Evolutionary conservation across 1,284 basidiomycete genomes (phyloP).

Genomic region (Pholiota adiposa): DNA sequence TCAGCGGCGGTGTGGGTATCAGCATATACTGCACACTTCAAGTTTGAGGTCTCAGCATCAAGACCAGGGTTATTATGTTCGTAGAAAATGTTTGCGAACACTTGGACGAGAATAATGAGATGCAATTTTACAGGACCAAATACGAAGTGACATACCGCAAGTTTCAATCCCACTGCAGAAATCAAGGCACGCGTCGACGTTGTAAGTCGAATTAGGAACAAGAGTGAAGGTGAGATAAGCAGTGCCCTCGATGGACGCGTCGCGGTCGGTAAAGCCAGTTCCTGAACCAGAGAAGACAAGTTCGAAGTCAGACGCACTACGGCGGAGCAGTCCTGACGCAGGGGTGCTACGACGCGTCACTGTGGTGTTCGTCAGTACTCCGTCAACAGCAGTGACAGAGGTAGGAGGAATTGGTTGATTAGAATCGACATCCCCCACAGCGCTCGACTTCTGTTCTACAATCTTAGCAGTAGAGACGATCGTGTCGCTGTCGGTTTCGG

Average conservation of each 20-base stretch:
- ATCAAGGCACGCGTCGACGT: constrained; percentile 39
- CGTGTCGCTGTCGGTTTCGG: constrained; percentile 35
- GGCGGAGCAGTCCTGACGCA: constrained; percentile 17
- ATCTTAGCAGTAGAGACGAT: constrained; percentile 38
- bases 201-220: constrained; percentile 42
- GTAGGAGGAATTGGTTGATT: constrained; percentile 39
- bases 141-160: constrained; percentile 36
- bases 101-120: constrained; percentile 25
- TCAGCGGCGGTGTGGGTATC: constrained; percentile 38
- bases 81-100: constrained; percentile 50
- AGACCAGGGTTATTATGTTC: constrained; percentile 45
- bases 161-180: constrained; percentile 36
- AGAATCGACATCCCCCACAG: constrained; percentile 30
- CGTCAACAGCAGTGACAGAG: constrained; percentile 44
- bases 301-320: constrained; percentile 32
- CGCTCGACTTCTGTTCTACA: constrained; percentile 43
- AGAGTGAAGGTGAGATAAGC: constrained; percentile 45
- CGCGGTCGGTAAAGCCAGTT: constrained; percentile 34
- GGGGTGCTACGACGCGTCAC: constrained; percentile 10
- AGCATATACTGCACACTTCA: constrained; percentile 47
- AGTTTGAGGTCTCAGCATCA: constrained; percentile 41
- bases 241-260: constrained; percentile 47
- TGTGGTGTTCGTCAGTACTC: constrained; percentile 30
- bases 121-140: background rate
- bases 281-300: constrained; percentile 42